A percentile compares a stretch with the other conserved stretches of the same genome.
Evolutionary conservation across 2,329 filamentous ascomycete genomes (phyloP).

Genomic region (Calonectria hongkongensis): DNA sequence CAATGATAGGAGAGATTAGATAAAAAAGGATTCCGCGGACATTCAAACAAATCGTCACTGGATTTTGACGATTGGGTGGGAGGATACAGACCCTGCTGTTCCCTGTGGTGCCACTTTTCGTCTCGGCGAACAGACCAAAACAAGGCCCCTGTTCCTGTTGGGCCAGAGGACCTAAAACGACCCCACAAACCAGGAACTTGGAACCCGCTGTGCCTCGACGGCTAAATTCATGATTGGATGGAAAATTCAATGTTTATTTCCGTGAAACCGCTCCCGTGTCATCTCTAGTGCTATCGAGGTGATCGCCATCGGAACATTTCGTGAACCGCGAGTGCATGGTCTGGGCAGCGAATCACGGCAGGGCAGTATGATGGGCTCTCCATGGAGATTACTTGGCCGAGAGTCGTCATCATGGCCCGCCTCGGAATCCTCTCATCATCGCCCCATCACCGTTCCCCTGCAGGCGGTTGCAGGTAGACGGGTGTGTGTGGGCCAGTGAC

Average conservation of each 20-base stretch:
- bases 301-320: conserved; percentile 17
- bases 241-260: conserved; percentile 6
- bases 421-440: conserved; percentile 15
- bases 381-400: background rate
- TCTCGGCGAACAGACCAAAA: conserved; percentile 28
- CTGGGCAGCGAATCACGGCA: background rate
- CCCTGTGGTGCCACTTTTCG: conserved; percentile 33
- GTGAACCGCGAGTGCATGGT: background rate
- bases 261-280: conserved; percentile 12
- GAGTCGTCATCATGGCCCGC: conserved; percentile 7
- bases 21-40: background rate
- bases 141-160: conserved; percentile 24
- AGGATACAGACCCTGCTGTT: background rate
- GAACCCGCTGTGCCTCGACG: background rate
- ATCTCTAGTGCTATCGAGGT: background rate
- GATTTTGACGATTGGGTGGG: conserved; percentile 11
- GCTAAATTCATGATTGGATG: conserved; percentile 8
- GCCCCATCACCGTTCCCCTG: conserved; percentile 8
- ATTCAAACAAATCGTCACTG: background rate
- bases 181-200: conserved; percentile 3
- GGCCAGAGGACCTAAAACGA: conserved; percentile 40
- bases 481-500: conserved; percentile 1
- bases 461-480: conserved; percentile 18
- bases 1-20: background rate
- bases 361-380: background rate